phyloP scores from a whole-genome alignment of 768 basidiomycete species.

The Leccinum ochraceum region DNA sequence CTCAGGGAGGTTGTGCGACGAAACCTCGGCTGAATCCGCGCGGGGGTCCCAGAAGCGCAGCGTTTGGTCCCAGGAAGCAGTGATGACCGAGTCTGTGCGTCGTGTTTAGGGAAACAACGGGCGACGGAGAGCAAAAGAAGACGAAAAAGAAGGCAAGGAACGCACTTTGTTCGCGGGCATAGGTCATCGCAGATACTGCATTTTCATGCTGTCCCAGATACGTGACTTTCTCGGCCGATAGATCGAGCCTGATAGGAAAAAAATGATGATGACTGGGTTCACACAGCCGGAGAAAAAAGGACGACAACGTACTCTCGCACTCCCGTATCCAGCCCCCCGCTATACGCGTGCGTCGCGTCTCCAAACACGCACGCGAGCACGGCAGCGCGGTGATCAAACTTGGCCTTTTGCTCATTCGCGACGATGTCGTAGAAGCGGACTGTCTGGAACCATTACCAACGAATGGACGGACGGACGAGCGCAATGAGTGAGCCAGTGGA shows the following conservation, averaged over 20 bases:
- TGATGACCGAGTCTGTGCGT: conserved; percentile 65
- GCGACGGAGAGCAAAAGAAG: neutral
- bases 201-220: conserved; percentile 82
- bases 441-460: conserved; percentile 48
- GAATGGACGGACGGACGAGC: neutral
- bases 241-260: conserved; percentile 54
- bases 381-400: conserved; percentile 87
- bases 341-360: conserved; percentile 68
- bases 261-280: neutral
- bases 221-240: conserved; percentile 68
- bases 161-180: conserved; percentile 65
- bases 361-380: conserved; percentile 81
- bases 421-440: conserved; percentile 55
- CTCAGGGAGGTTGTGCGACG: conserved; percentile 55
- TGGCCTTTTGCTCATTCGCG: conserved; percentile 68
- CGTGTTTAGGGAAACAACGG: neutral
- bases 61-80: conserved; percentile 92
- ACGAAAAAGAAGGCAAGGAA: neutral
- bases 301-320: conserved; percentile 62
- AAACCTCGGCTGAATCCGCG: conserved; percentile 53
- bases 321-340: conserved; percentile 84
- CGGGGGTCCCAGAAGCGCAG: conserved; percentile 88
- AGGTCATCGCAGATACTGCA: conserved; percentile 76
- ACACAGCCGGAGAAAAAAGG: too few species aligned
- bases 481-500: neutral